Base-by-base conservation (phyloP, 257 asterid species). In the Nemophila menziesii region DNA sequence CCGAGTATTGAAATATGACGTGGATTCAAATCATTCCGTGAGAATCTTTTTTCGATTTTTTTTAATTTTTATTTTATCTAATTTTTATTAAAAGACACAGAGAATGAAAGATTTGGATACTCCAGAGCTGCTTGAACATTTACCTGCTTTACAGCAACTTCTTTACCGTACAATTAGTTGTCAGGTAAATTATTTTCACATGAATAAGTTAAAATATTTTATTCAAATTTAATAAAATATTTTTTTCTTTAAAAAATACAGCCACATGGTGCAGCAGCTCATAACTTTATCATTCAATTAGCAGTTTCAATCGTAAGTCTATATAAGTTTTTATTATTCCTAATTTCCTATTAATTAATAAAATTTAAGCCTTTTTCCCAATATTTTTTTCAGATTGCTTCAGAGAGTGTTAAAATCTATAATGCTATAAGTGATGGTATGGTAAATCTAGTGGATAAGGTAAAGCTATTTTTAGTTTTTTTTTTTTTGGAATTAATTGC, bases 231-330 rank as follows among this genome's bases (percentile, higher is more conserved):
- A n/a, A n/a, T n/a, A n/a, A n/a, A 16, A 18, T 44, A 34, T 29
- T 29, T 5, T 16, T 16, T 38, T 46, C 36, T 12, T 40, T 39
- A 19, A 40, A n/a, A 29, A 47, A 23, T 69, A 73, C 92, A 90
- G 99, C 99, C 99, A 51, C 99, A 90, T 59, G 99, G 99, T 64
- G 94, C 94, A 42, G 86, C 92, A 43, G 58, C 74, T 50, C 94
- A 77, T 67, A 81, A 85, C 61, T 67, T 72, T 45, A 79, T 82
- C 65, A 82, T 90, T 59, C 94, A 85, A 63, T 48, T 90, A 54
- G 96, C 96, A 41, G 93, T 90, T 67, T 77, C 96, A 41, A 77
- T 85, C 96, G 98, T 90, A 65, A 4, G 55, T 46, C 5, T 41
- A 39, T 26, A 42, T 56, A 16, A 16, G 37, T 11, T 11, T 16